Conservation (phyloP, 495 filamentous ascomycete species). For the Daldinia vernicosa region DNA sequence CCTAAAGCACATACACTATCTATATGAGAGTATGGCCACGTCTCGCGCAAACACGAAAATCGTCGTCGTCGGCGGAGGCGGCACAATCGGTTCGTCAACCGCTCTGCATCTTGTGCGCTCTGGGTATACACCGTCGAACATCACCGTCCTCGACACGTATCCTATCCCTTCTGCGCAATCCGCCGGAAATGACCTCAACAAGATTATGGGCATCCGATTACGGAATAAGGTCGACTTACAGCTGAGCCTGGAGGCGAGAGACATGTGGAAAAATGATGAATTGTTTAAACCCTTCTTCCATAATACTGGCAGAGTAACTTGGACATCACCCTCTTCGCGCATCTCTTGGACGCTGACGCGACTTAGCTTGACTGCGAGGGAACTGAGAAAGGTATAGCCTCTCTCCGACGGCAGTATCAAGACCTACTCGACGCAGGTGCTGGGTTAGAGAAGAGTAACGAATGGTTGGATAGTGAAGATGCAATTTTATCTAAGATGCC, state of each 20-base stretch:
- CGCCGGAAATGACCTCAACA: conserved; percentile 42
- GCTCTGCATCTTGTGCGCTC: conserved; percentile 38
- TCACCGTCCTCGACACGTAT: conserved; percentile 42
- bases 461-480: conserved; percentile 42
- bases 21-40: conserved; percentile 24
- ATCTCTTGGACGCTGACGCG: conserved; percentile 5
- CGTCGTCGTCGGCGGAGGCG: conserved; percentile 41
- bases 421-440: conserved; percentile 29
- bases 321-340: neutral
- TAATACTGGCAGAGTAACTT: conserved; percentile 39
- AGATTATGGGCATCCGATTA: conserved; percentile 42
- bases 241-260: conserved; percentile 38
- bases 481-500: conserved; percentile 41
- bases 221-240: conserved; percentile 40
- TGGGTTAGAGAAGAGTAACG: conserved; percentile 36
- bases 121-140: conserved; percentile 41
- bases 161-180: conserved; percentile 43
- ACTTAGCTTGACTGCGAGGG: conserved; percentile 38
- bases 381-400: conserved; percentile 34
- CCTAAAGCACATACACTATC: neutral
- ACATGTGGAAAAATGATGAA: conserved; percentile 43
- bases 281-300: conserved; percentile 44
- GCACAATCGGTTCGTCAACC: conserved; percentile 42
- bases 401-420: conserved; percentile 33
- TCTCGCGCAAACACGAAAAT: conserved; percentile 32